Percentiles rank a stretch among this genome's conserved stretches.
phyloP scores from a whole-genome alignment of 768 basidiomycete genomes.

The Chalciporus pseudorubinellus region DNA sequence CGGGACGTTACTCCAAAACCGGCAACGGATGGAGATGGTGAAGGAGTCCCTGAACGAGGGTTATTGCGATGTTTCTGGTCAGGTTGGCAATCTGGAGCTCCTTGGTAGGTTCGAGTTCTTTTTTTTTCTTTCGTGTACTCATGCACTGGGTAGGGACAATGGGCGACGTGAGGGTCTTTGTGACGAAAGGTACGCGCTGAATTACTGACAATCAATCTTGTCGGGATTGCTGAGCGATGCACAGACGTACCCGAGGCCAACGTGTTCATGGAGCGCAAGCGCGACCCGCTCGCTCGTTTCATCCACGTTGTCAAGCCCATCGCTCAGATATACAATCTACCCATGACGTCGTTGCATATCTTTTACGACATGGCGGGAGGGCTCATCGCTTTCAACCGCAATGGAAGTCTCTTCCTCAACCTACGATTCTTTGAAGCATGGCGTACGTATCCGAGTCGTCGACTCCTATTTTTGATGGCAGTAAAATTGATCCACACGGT shows the following conservation, averaged over 20 bases:
- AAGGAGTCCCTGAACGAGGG: slow-evolving; percentile 77
- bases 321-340: slow-evolving; percentile 68
- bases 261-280: slow-evolving; percentile 50
- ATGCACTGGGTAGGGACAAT: slow-evolving; percentile 47
- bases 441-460: slow-evolving; percentile 60
- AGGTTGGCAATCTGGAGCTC: slow-evolving; percentile 54
- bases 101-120: slow-evolving; percentile 45
- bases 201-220: neutral
- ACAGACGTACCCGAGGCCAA: slow-evolving; percentile 57
- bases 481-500: no score
- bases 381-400: slow-evolving; percentile 91
- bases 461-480: no score
- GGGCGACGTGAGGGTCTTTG: slow-evolving; percentile 59
- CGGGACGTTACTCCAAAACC: slow-evolving; percentile 56
- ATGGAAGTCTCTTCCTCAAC: slow-evolving; percentile 86
- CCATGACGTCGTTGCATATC: slow-evolving; percentile 72
- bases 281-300: slow-evolving; percentile 66
- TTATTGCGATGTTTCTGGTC: slow-evolving; percentile 77
- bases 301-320: slow-evolving; percentile 67
- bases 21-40: slow-evolving; percentile 66
- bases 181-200: slow-evolving; percentile 51
- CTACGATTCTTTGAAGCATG: slow-evolving; percentile 81
- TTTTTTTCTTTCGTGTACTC: neutral
- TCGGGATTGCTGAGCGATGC: slow-evolving; percentile 1
- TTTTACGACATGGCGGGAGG: slow-evolving; percentile 82